Base-by-base conservation (phyloP, 2,329 filamentous ascomycete species). In the Fusarium sp. region DNA sequence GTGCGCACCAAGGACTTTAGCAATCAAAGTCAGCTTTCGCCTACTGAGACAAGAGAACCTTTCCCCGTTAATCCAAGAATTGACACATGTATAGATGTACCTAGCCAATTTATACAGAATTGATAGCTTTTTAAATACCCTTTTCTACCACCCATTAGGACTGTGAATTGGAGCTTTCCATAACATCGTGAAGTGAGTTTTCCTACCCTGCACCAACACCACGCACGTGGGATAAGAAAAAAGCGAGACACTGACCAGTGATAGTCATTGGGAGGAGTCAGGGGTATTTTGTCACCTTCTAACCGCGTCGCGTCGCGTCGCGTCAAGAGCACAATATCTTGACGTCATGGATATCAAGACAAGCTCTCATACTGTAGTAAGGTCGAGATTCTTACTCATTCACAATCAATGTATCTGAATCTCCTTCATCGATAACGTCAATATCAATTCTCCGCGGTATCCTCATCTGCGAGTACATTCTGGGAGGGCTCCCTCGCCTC, bases 51-150 rank as follows among this genome's bases (percentile, higher is more conserved):
- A 8, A 8, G 22, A 2, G 25, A 18, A 16, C 8, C 9, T 3
- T 27, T 16, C 6, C 5, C 42, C 14, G 1, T 25, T 1, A 2
- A 25, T 25, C 5, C 1, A 25, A 2, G 14, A 1, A 10, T 10
- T 18, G 14, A 27, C 8, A 27, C 14, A 6, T 11, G 5, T 11
- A n/a, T 2, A 20, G 1, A 40, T n/a, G 18, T 11, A 27, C 9
- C 8, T 2, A 11, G 1, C 2, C 4, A 47, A 14, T 4, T 9
- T 2, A 14, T 9, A 16, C 1, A 25, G 14, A 25, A 25, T 10
- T 5, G 2, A 1, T 47, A 2, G 2, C 22, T 18, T 27, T 18
- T 6, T 0, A 10, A 16, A 5, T 1, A 47, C 5, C 1, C 25
- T 18, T 14, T 25, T 18, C 14, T 6, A 10, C 5, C 0, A 10